Evolutionary conservation across 345 rosid genomes (phyloP), one percentile per base, ranked within the genome.

Genomic region (Salix brachista): DNA sequence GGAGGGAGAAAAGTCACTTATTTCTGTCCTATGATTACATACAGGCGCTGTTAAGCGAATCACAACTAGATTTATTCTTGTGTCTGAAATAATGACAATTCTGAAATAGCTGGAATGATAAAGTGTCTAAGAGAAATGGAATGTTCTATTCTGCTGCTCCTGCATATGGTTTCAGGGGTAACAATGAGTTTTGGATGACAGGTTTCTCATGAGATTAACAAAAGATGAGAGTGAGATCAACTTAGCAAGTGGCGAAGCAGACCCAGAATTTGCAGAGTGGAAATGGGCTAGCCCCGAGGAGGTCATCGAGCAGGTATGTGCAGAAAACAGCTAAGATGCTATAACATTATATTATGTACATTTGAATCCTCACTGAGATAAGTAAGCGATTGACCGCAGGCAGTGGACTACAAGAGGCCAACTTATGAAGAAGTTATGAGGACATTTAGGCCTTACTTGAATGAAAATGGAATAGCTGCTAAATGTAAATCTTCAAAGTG

Each of bases 351-450:
- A 50, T 28, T 26, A 10, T 44, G 5, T 37, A n/a, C 61, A n/a
- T 48, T 61, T 34, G 41, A 46, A 37, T 52, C 28, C 65, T 64
- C 8, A 36, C 30, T 64, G 42, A 74, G 26, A 28, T 6, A 34
- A 7, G 16, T 21, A 69, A 21, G n/a, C 65, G 44, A 56, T 28
- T 54, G 66, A 25, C 71, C 72, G 50, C 92, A 91, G 93, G 99
- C 99, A 21, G 99, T 92, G 70, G 99, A 93, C 80, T 96, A 96
- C 87, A 96, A 96, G 89, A 91, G 98, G 90, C 97, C 98, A 37
- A 89, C 93, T 3, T 96, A 96, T 5, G 99, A 91, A 84, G 88
- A 92, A 92, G 99, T 96, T 32, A 84, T 96, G 73, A 90, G 82
- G 83, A 88, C 90, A 67, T 96, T 96, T 80, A 82, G 82, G 85